Percentiles rank a stretch among this genome's conserved stretches.
Evolutionary conservation across 176 grass and related monocot genomes (phyloP).

Genomic region (Leersia perrieri): DNA sequence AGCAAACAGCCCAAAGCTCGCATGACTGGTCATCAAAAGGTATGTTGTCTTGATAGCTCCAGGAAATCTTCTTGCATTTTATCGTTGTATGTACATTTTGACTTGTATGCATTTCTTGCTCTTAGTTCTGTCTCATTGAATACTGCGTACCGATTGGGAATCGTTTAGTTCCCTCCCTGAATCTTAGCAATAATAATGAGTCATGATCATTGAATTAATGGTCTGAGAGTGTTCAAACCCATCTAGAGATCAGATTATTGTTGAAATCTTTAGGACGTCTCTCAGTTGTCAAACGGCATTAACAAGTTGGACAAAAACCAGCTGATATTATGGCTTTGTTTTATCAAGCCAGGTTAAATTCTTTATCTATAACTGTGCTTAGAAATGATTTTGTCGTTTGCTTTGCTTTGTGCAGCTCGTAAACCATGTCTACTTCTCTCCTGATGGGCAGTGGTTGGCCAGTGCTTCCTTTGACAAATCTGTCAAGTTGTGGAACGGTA

Average conservation of each 20-base stretch:
- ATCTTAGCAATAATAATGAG: background rate
- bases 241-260: background rate
- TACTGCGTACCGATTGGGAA: background rate
- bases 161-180: background rate
- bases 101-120: background rate
- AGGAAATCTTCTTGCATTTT: background rate
- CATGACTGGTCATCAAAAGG: slow-evolving; percentile 99
- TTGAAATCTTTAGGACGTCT: slow-evolving; percentile 7
- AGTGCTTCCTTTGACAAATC: slow-evolving; percentile 99
- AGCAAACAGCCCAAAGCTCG: slow-evolving; percentile 82
- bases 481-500: slow-evolving; percentile 95
- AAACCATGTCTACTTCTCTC: slow-evolving; percentile 99
- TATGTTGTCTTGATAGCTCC: slow-evolving; percentile 20
- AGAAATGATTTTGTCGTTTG: background rate
- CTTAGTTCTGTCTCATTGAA: background rate
- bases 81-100: background rate
- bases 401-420: slow-evolving; percentile 66
- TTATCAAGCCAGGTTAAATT: background rate
- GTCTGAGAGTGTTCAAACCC: background rate
- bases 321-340: background rate
- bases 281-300: background rate
- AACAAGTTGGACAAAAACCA: background rate
- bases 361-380: background rate
- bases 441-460: slow-evolving; percentile 96
- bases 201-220: background rate